Base-by-base conservation (phyloP, 2,329 filamentous ascomycete species). In the Calonectria naviculata region DNA sequence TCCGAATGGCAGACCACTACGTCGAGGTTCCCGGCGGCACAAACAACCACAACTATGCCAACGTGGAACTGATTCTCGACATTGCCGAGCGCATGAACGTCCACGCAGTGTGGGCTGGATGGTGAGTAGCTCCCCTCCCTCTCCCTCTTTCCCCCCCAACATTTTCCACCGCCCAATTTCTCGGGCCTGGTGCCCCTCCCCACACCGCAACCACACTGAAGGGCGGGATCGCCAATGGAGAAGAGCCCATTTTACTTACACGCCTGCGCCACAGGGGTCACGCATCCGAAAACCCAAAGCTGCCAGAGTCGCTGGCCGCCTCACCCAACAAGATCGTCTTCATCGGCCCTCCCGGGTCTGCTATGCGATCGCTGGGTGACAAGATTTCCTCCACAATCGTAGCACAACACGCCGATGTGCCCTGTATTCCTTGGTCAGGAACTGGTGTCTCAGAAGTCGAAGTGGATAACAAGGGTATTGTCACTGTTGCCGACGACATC, bases 31-130 rank as follows among this genome's bases (percentile, higher is more conserved):
- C 97, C 38, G 97, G 97, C 81, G 97, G 97, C 82, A 99, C 97
- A 73, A 99, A 99, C 88, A 99, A 99, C 90, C 98, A 99, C 92
- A 99, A 99, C 86, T 99, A 99, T 86, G 97, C 97, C 86, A 99
- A 99, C 83, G 97, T 99, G 71, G 97, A 99, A 87, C 89, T 99
- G 83, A 99, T 99, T 84, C 97, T 99, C 76, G 97, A 99, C 87
- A 92, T 99, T 82, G 97, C 97, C 29, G 97, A 99, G 89, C 95
- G 97, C 74, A 98, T 98, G 95, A 92, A 96, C 79, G 97, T 99
- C 72, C 97, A 99, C 81, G 97, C 97, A 71, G 97, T 99, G 19
- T 99, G 97, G 97, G 97, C 97, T 79, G 97, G 97, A 89, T 99
- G 97, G 95, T 97, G 86, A 88, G 93, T 80, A 31, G 52, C 31